These are phyloP conservation scores for Candida awuae DNA, from an alignment of 805 yeast species.

Conservation along the genomic window DNA sequence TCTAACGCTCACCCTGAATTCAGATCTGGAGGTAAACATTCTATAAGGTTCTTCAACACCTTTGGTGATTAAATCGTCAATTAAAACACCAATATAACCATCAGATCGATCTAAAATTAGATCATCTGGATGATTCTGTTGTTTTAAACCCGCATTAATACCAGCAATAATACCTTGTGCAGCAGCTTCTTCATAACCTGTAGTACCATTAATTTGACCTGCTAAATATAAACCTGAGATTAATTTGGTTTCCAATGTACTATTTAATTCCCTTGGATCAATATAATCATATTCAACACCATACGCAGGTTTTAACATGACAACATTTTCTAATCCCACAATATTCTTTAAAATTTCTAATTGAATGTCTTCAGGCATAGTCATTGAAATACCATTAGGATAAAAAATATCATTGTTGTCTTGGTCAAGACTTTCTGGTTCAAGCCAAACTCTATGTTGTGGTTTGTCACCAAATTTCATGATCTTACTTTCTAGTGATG, in stretches of 20 bases:
- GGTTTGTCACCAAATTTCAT: slow-evolving; percentile 69
- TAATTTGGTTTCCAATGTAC: slow-evolving; percentile 72
- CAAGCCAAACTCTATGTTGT: slow-evolving; percentile 84
- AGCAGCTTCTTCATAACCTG: slow-evolving; percentile 98
- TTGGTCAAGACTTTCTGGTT: slow-evolving; percentile 82
- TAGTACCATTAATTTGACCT: slow-evolving; percentile 97
- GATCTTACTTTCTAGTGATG: slow-evolving; percentile 87
- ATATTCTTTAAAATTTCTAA: slow-evolving; percentile 62
- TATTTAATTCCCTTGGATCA: slow-evolving; percentile 80
- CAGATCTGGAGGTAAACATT: slow-evolving; percentile 96
- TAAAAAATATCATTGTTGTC: slow-evolving; percentile 62
- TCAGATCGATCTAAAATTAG: slow-evolving; percentile 63
- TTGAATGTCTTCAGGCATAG: slow-evolving; percentile 95
- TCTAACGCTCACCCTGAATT: slow-evolving; percentile 81
- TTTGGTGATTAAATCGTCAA: slow-evolving; percentile 89
- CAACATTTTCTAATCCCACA: slow-evolving; percentile 81
- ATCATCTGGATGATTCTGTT: slow-evolving; percentile 23
- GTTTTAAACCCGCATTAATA: slow-evolving; percentile 74
- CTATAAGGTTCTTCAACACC: slow-evolving; percentile 97
- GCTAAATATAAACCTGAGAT: slow-evolving; percentile 79
- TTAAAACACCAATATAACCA: slow-evolving; percentile 85
- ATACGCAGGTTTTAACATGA: slow-evolving; percentile 91
- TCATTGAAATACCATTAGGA: slow-evolving; percentile 93
- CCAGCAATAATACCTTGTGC: slow-evolving; percentile 96
- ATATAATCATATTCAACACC: slow-evolving; percentile 98